Evolutionary conservation across 2,329 filamentous ascomycete species (phyloP), one percentile per base, ranked within the genome.

Genomic region (Nemania diffusa): DNA sequence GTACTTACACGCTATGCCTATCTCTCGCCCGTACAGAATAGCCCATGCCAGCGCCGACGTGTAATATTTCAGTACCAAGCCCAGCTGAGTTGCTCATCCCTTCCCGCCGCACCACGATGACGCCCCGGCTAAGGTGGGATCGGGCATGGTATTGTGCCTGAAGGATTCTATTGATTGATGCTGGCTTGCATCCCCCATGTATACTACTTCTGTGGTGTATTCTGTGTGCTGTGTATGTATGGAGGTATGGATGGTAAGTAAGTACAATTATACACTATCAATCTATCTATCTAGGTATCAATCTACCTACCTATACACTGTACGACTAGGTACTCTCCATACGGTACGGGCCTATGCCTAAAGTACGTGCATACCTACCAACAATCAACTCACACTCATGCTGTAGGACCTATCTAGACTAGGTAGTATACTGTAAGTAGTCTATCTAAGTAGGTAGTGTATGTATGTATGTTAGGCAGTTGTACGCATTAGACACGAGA

Each of bases 91-190:
- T 58, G n/a, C 53, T 46, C 15, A 42, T 51, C 61, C 53, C 34
- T 51, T 46, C 44, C 42, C 52, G 60, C 52, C 55, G 29, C 51
- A 64, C 61, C 50, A 64, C 32, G 34, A 29, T 42, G 40, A 15
- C 29, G 26, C 44, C 51, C 27, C 26, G 64, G 59, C 59, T 50
- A 44, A 51, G 55, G 64, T 60, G 20, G 59, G 34, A 60, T 59
- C 51, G 56, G 60, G 44, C 56, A 37, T 57, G 20, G 61, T 59
- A 51, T 57, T 48, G 65, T 67, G 57, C 65, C 61, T 67, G 65
- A 61, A 67, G 65, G 65, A 67, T 67, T 59, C 48, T 58, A 59
- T 64, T 34, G 48, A 57, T 53, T 29, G 62, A 64, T 57, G 57
- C 44, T 57, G 60, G 55, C 51, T 60, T 64, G 60, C 56, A 22